These are phyloP conservation scores for Basidiobolus heterosporus DNA, from an alignment of 371 early-diverging fungal species.

Conservation along the genomic window DNA sequence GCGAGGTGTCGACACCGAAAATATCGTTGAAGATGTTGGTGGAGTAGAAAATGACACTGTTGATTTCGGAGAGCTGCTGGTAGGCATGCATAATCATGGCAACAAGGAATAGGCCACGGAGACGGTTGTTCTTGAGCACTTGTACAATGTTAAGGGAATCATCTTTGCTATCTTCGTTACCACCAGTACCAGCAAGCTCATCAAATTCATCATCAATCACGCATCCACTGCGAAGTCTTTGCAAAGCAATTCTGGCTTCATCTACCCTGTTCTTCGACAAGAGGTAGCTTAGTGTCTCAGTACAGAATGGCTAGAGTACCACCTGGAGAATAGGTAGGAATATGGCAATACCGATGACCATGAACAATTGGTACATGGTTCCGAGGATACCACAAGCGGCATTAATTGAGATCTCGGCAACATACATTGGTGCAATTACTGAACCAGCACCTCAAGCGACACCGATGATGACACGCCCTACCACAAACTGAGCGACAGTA, in stretches of 20 bases:
- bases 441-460: slow-evolving; percentile 66
- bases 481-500: slow-evolving; percentile 37
- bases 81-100: slow-evolving; percentile 22
- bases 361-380: slow-evolving; percentile 57
- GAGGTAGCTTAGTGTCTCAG: slow-evolving; percentile 60
- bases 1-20: slow-evolving; percentile 27
- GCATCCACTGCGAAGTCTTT: slow-evolving; percentile 32
- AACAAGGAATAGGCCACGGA: slow-evolving; percentile 33
- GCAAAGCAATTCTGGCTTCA: slow-evolving; percentile 35
- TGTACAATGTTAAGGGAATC: slow-evolving; percentile 10
- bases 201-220: slow-evolving; percentile 38
- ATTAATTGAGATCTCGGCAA: slow-evolving; percentile 62
- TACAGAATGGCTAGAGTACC: slow-evolving; percentile 46
- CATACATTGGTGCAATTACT: slow-evolving; percentile 59
- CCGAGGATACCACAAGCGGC: slow-evolving; percentile 53
- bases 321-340: slow-evolving; percentile 49
- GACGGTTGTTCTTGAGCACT: slow-evolving; percentile 22
- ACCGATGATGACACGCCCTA: slow-evolving; percentile 73
- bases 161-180: background rate
- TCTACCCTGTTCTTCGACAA: slow-evolving; percentile 32
- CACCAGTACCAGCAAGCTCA: slow-evolving; percentile 15
- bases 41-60: slow-evolving; percentile 63
- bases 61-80: slow-evolving; percentile 79
- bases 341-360: slow-evolving; percentile 46
- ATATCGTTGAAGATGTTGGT: slow-evolving; percentile 25